Conservation (phyloP, 169 alveolate species). For the Cryptosporidium ryanae region DNA sequence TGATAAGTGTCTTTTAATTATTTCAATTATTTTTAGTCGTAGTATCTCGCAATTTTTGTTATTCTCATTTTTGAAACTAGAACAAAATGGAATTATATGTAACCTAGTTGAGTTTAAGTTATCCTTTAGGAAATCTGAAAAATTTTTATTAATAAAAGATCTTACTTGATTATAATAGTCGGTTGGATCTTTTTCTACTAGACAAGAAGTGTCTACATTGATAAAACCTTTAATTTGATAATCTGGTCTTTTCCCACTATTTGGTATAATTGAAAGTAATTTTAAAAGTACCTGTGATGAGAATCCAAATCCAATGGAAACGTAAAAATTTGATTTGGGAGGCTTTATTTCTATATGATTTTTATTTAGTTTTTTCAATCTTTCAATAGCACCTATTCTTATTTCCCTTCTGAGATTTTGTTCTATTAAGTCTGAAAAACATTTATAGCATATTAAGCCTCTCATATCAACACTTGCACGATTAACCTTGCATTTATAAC, state of each 20-base stretch:
- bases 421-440: slow-evolving; percentile 38
- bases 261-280: slow-evolving; percentile 28
- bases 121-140: not conserved
- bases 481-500: slow-evolving; percentile 37
- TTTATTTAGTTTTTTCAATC: slow-evolving; percentile 1
- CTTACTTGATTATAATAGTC: slow-evolving; percentile 26
- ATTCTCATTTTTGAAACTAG: slow-evolving; percentile 9
- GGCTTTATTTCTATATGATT: not conserved
- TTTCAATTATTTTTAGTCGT: slow-evolving; percentile 10
- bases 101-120: not conserved
- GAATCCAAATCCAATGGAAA: slow-evolving; percentile 64
- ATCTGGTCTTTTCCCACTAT: slow-evolving; percentile 54
- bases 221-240: slow-evolving; percentile 34
- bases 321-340: slow-evolving; percentile 24
- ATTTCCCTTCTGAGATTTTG: slow-evolving; percentile 40
- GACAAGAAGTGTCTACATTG: slow-evolving; percentile 60
- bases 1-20: slow-evolving; percentile 1
- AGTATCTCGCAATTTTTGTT: not conserved
- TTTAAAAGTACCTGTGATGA: slow-evolving; percentile 44
- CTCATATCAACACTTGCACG: slow-evolving; percentile 25
- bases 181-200: slow-evolving; percentile 22
- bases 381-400: slow-evolving; percentile 54
- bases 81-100: slow-evolving; percentile 57
- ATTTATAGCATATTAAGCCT: slow-evolving; percentile 10
- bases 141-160: not conserved